phyloP scores from a whole-genome alignment of 352 stramenopile species.

The Lagenidium giganteum region DNA sequence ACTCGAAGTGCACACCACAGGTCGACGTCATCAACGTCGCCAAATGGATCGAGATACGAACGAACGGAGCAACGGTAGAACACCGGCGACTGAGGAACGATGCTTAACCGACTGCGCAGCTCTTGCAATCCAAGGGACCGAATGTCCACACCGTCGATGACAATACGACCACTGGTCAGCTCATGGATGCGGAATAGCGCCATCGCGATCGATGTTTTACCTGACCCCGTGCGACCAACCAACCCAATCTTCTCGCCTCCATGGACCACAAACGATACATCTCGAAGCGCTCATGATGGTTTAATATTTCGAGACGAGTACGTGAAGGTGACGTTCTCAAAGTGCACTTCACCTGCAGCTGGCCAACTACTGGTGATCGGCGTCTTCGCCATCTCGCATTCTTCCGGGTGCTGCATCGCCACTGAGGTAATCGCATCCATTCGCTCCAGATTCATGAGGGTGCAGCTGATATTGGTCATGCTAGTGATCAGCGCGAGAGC shows the following conservation, averaged over 20 bases:
- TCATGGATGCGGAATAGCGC: slow-evolving; percentile 85
- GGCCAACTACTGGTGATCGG: too few species aligned
- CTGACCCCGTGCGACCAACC: slow-evolving; percentile 78
- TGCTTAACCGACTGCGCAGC: slow-evolving; percentile 24
- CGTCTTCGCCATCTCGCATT: too few species aligned
- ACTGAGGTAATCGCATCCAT: too few species aligned
- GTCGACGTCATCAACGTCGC: slow-evolving; percentile 55
- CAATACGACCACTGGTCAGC: slow-evolving; percentile 24
- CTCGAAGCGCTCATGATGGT: too few species aligned
- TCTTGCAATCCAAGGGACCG: slow-evolving; percentile 20
- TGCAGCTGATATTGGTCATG: too few species aligned
- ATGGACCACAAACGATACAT: slow-evolving; percentile 38
- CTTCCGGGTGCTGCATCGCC: too few species aligned
- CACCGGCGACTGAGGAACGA: slow-evolving; percentile 64
- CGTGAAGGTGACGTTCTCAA: too few species aligned
- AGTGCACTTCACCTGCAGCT: too few species aligned
- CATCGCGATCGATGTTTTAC: slow-evolving; percentile 77
- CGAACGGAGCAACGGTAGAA: slow-evolving; percentile 83
- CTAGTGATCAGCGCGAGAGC: too few species aligned
- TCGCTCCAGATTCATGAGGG: too few species aligned
- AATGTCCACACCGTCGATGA: slow-evolving; percentile 33
- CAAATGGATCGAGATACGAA: slow-evolving; percentile 86
- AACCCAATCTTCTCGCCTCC: slow-evolving; percentile 60
- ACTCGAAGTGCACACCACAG: slow-evolving; percentile 67
- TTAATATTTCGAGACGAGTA: too few species aligned